phyloP scores from a whole-genome alignment of 176 grass and related monocot genomes.

The Oryza officinalis region DNA sequence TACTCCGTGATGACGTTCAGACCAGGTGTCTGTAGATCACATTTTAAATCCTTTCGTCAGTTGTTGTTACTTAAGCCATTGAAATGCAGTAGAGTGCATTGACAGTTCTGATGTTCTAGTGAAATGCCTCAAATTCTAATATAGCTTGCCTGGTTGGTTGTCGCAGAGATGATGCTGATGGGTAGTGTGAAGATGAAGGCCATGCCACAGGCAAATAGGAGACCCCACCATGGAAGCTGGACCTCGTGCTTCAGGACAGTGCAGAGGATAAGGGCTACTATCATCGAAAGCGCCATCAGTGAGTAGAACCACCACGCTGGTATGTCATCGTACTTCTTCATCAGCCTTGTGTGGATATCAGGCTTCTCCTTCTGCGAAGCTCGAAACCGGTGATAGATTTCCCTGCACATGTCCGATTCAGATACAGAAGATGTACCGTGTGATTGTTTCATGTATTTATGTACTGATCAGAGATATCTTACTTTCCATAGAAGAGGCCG shows the following conservation, averaged over 20 bases:
- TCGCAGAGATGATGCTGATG: conserved; percentile 80
- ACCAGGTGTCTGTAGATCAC: conserved; percentile 65
- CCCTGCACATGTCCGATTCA: conserved; percentile 40
- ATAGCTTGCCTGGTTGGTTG: conserved; percentile 76
- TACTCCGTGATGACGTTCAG: conserved; percentile 95
- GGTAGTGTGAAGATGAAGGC: conserved; percentile 86
- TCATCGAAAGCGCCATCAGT: conserved; percentile 42
- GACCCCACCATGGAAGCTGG: conserved; percentile 83
- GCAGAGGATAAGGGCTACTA: conserved; percentile 63
- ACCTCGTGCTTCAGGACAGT: conserved; percentile 66
- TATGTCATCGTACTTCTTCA: conserved; percentile 73
- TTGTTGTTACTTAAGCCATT: neutral
- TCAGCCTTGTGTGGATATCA: conserved; percentile 76
- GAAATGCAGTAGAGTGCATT: neutral
- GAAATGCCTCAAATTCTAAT: neutral
- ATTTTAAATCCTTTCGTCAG: neutral
- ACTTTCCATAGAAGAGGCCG: conserved; percentile 83
- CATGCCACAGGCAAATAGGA: conserved; percentile 75
- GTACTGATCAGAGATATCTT: neutral
- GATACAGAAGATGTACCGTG: neutral
- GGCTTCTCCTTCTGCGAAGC: conserved; percentile 50
- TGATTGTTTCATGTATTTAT: conserved; percentile 11
- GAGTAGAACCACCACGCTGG: conserved; percentile 86
- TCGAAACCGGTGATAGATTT: conserved; percentile 68
- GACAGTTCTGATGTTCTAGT: neutral